These are phyloP conservation scores for Auriscalpium vulgare DNA, from an alignment of 768 basidiomycete species.

Conservation along the genomic window DNA sequence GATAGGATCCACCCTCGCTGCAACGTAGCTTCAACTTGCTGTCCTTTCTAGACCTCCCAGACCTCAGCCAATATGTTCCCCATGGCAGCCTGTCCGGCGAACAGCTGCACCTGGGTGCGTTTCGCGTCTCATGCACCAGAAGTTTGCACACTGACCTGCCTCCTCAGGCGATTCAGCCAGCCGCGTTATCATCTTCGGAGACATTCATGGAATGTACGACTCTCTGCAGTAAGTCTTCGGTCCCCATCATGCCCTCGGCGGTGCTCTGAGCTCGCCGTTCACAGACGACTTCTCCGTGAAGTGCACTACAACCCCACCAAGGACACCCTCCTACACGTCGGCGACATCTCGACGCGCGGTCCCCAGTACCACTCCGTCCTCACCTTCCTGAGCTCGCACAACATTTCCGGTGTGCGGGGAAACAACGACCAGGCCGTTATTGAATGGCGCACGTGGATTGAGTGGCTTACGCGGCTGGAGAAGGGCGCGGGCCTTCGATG, in stretches of 20 bases:
- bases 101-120: constrained; percentile 49
- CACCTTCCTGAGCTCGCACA: constrained; percentile 51
- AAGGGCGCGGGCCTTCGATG: constrained; percentile 38
- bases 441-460: constrained; percentile 83
- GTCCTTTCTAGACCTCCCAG: not conserved
- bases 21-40: no score
- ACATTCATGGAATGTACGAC: constrained; percentile 77
- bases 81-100: constrained; percentile 32
- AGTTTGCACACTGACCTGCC: not conserved
- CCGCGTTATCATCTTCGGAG: constrained; percentile 75
- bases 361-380: constrained; percentile 57
- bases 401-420: constrained; percentile 77
- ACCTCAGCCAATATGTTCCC: not conserved
- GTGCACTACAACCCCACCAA: constrained; percentile 48
- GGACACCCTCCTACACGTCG: constrained; percentile 75
- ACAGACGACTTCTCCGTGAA: constrained; percentile 54
- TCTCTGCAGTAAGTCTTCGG: constrained; percentile 48
- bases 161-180: constrained; percentile 38
- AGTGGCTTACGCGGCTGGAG: constrained; percentile 54
- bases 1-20: no score
- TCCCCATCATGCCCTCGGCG: not conserved
- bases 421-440: constrained; percentile 92
- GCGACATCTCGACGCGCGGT: constrained; percentile 79
- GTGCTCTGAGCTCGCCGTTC: not conserved
- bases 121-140: not conserved